Conservation (phyloP, 148 eudicot genomes). For the Cornus controversa region DNA sequence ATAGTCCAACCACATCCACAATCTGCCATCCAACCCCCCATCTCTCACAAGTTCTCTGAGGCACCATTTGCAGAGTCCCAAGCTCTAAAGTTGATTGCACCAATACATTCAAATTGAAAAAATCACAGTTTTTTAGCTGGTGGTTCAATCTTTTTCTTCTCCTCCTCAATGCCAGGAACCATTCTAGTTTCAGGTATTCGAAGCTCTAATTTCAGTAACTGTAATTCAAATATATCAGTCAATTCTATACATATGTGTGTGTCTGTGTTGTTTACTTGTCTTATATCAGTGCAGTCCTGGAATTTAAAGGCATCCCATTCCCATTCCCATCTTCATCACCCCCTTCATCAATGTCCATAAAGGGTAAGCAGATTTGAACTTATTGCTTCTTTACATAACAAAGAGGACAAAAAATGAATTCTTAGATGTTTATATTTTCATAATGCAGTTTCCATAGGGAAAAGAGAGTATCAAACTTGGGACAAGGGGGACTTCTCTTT, state of each 20-base stretch:
- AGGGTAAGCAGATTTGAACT: constrained; percentile 38
- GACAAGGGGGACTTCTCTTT: constrained; percentile 68
- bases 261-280: constrained; percentile 1
- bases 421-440: neutral
- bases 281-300: constrained; percentile 50
- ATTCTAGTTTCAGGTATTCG: constrained; percentile 80
- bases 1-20: constrained; percentile 22
- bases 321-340: constrained; percentile 38
- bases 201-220: constrained; percentile 7
- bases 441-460: constrained; percentile 86
- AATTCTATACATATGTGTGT: neutral
- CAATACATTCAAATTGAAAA: neutral
- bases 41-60: neutral
- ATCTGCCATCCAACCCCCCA: constrained; percentile 23
- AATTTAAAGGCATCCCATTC: constrained; percentile 37
- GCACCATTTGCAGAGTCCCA: neutral
- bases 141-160: neutral
- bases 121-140: neutral
- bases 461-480: constrained; percentile 48
- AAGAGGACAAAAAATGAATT: neutral
- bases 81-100: neutral
- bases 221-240: neutral
- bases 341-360: constrained; percentile 56
- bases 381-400: neutral
- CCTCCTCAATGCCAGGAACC: constrained; percentile 79